These are phyloP conservation scores for Penicillium waksmanii DNA, from an alignment of 495 filamentous ascomycete genomes.

Conservation along the genomic window DNA sequence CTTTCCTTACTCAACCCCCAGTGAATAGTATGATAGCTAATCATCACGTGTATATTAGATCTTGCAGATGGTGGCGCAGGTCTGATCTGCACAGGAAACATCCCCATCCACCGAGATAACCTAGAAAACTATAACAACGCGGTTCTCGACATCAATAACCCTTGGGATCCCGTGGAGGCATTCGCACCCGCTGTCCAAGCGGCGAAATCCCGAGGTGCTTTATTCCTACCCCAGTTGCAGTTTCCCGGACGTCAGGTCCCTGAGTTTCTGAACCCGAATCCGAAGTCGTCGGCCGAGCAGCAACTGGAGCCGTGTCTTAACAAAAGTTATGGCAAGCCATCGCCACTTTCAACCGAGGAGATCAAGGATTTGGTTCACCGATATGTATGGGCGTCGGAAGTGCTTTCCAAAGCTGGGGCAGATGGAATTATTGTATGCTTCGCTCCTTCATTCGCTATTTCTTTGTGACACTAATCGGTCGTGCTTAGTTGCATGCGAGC, in stretches of 20 bases:
- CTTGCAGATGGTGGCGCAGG: constrained; percentile 16
- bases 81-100: constrained; percentile 24
- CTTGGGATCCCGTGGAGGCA: constrained; percentile 22
- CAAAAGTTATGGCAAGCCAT: constrained; percentile 22
- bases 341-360: constrained; percentile 16
- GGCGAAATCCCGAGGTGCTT: constrained; percentile 22
- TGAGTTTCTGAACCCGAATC: constrained; percentile 21
- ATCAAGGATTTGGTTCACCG: constrained; percentile 18
- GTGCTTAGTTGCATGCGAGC: constrained; percentile 18
- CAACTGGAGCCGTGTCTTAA: constrained; percentile 20
- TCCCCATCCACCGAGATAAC: constrained; percentile 25
- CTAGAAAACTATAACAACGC: constrained; percentile 28
- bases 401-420: constrained; percentile 18
- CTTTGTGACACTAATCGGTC: neutral
- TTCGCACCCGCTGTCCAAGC: constrained; percentile 22
- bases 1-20: neutral
- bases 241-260: constrained; percentile 22
- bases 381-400: constrained; percentile 24
- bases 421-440: constrained; percentile 23
- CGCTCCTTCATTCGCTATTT: neutral
- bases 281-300: constrained; percentile 18
- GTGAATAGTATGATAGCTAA: neutral
- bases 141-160: constrained; percentile 24
- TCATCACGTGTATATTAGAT: neutral
- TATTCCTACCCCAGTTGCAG: constrained; percentile 22